Base-by-base conservation (phyloP, 2,329 filamentous ascomycete genomes). In the Clarireedia sp. region DNA sequence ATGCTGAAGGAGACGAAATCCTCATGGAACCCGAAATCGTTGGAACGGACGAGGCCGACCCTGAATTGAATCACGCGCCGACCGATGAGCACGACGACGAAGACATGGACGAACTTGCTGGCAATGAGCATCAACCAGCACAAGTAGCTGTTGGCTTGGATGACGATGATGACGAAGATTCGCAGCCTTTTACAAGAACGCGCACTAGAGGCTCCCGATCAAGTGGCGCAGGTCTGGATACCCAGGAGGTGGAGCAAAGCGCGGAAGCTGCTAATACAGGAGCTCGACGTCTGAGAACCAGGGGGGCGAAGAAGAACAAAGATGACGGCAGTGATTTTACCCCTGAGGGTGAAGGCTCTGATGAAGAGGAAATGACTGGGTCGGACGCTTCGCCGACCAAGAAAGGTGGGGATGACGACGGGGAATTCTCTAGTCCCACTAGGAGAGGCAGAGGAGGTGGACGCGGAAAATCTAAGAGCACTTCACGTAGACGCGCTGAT, bases 241-340 rank as follows among this genome's bases (percentile, higher is more conserved):
- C 54, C 14, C 78, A 82, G 23, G 80, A 82, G 52, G 80, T 76
- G 4, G 78, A 78, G 17, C 76, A 75, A 9, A 74, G 66, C 37
- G 75, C 74, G 1, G 71, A 64, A 17, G 57, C 63, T 37, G 1
- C 59, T 12, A 55, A 60, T 21, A 38, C 57, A 51, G 58, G 59
- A 36, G 70, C 69, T 46, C 57, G 66, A 46, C 62, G 66, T 40
- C 55, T 67, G 23, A 50, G 52, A 50, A 66, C 64, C 46, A 59
- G 67, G 33, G 61, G 61, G 29, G 60, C 60, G 5, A 66, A 62
- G 47, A 69, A 67, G 33, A 56, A 36, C 17, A 60, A 58, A 29
- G 59, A 59, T 43, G 67, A 69, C 40, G 61, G 60, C 5, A 69
- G 67, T 57, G 68, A 70, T 54, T 70, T 70, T 51, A 66, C 68